Evolutionary conservation across 2,329 filamentous ascomycete species (phyloP).

Genomic region (Bipolaris victoriae): DNA sequence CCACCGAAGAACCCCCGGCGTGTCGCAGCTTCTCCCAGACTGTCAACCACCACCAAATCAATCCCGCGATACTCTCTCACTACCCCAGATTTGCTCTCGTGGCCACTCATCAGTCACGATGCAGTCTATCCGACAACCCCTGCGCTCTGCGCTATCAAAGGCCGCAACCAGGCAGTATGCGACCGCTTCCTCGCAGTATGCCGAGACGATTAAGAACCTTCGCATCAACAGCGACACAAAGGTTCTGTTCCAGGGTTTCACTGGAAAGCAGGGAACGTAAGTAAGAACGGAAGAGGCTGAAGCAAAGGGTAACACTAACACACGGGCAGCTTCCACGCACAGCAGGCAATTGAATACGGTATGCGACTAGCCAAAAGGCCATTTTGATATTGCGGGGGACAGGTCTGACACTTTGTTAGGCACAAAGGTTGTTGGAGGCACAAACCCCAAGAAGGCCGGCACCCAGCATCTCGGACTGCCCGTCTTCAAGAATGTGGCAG

Average conservation of each 20-base stretch:
- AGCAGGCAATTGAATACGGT: constrained; percentile 99
- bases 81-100: constrained; percentile 33
- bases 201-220: constrained; percentile 68
- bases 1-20: constrained; percentile 28
- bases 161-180: constrained; percentile 78
- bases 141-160: constrained; percentile 71
- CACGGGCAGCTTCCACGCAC: constrained; percentile 84
- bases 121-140: constrained; percentile 82
- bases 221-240: constrained; percentile 93
- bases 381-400: constrained; percentile 21
- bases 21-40: constrained; percentile 32
- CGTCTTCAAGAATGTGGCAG: constrained; percentile 87
- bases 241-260: constrained; percentile 97
- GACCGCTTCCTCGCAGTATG: constrained; percentile 66
- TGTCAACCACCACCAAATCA: constrained; percentile 27
- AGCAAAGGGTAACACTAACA: constrained; percentile 22
- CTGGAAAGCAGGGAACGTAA: constrained; percentile 88
- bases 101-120: constrained; percentile 61
- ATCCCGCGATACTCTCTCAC: constrained; percentile 20
- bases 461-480: constrained; percentile 86
- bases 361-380: constrained; percentile 47
- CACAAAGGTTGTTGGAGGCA: constrained; percentile 96
- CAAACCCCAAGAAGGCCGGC: constrained; percentile 98
- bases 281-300: constrained; percentile 24
- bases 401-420: constrained; percentile 60